Evolutionary conservation across 192 early-diverging fungal genomes (phyloP), one percentile per base, ranked within the genome.

Genomic region (Haplosporangium gracile): DNA sequence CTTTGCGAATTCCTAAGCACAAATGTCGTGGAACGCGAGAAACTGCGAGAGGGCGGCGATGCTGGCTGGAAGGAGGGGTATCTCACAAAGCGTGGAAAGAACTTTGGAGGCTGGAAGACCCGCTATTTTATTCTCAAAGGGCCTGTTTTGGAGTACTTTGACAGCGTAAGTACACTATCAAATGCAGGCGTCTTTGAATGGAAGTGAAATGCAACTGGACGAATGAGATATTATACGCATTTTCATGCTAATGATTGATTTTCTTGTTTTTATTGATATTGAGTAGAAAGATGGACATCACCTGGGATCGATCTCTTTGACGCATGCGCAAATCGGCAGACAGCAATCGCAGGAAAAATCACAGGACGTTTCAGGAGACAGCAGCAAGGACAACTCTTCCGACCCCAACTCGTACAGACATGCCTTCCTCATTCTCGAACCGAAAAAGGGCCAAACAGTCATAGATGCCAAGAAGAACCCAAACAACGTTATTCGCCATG

Each of bases 21-120:
- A 36, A 92, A 95, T 77, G 89, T 95, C 29, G 87, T 91, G 0
- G 92, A 92, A 88, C 90, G 81, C 40, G 89, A 84, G 26, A 76
- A 65, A 39, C 43, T 70, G 38, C 40, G 76, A 49, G 78, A 80
- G 13, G 76, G 45, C 20, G 39, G 92, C 75, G 84, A 88, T 34
- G 70, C 90, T 39, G 93, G 93, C 0, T 88, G 90, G 78, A 97
- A 96, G 78, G 96, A 97, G 88, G 97, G 97, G 15, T 96, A 95
- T 77, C 88, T 98, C 74, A 95, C 96, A 57, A 99, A 98, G 81
- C 94, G 94, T 86, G 97, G 98, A 69, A 99, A 98, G 88, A 97
- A 95, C 87, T 98, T 99, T 96, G 97, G 98, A 72, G 97, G 96
- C 20, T 98, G 97, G 97, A 99, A 99, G 88, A 91, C 95, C 39